Evolutionary conservation across 1,284 basidiomycete species (phyloP).

Genomic region (Austroboletus niveus): DNA sequence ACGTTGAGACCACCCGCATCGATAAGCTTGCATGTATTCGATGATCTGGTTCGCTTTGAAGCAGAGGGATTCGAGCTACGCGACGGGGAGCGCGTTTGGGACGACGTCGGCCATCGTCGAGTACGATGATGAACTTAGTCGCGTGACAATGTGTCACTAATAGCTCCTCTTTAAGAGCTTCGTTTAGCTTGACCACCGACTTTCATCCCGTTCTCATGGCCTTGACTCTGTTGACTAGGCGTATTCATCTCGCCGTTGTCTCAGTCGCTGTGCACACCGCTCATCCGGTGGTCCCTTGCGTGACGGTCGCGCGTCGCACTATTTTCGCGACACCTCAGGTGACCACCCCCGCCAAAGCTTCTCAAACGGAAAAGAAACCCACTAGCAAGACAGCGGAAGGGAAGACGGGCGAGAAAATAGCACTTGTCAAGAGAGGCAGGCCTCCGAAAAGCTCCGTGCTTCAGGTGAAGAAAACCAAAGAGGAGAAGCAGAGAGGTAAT

Average conservation of each 20-base stretch:
- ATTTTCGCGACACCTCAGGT: conserved; percentile 24
- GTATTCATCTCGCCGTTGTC: not conserved
- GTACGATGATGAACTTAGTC: no score
- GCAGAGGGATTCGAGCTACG: conserved; percentile 68
- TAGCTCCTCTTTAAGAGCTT: no score
- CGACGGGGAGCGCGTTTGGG: conserved; percentile 37
- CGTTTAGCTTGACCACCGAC: no score
- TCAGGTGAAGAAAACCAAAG: conserved; percentile 1
- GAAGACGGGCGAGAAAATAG: not conserved
- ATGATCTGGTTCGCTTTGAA: conserved; percentile 75
- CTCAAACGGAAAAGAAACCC: not conserved
- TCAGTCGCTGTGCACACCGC: conserved; percentile 2
- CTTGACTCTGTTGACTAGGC: conserved; percentile 13
- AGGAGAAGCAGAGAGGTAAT: conserved; percentile 10
- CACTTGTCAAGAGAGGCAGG: conserved; percentile 7
- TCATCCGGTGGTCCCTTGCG: not conserved
- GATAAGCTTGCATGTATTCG: conserved; percentile 64
- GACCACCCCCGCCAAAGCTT: not conserved
- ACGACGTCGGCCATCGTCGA: not conserved
- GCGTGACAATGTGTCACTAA: no score
- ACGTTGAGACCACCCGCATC: conserved; percentile 50
- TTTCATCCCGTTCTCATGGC: no score
- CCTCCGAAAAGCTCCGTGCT: conserved; percentile 8
- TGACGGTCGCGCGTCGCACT: conserved; percentile 20
- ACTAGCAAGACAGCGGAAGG: not conserved